Evolutionary conservation across 805 yeast species (phyloP).

Genomic region (Ogataea minuta): DNA sequence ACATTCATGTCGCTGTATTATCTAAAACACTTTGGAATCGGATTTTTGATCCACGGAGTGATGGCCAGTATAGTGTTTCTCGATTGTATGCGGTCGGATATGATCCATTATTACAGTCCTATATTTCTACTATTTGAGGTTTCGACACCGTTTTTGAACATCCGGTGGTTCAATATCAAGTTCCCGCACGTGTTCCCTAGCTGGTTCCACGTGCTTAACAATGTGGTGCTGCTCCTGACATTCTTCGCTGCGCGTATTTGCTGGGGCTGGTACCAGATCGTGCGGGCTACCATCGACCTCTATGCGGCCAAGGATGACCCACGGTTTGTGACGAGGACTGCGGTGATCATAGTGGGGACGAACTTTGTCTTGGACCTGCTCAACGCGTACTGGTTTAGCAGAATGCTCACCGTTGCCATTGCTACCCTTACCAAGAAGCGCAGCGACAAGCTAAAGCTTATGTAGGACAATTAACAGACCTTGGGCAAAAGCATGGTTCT

Average conservation of each 20-base stretch:
- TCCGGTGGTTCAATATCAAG: slow-evolving; percentile 38
- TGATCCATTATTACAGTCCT: slow-evolving; percentile 36
- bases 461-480: slow-evolving; percentile 19
- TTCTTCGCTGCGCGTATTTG: slow-evolving; percentile 36
- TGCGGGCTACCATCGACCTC: slow-evolving; percentile 28
- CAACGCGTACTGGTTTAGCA: slow-evolving; percentile 38
- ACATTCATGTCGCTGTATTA: slow-evolving; percentile 29
- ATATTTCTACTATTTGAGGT: slow-evolving; percentile 36
- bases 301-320: slow-evolving; percentile 28
- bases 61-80: slow-evolving; percentile 35
- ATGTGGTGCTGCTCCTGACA: slow-evolving; percentile 32
- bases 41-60: slow-evolving; percentile 37
- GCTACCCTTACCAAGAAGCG: slow-evolving; percentile 33
- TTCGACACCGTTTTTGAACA: slow-evolving; percentile 38
- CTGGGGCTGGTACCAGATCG: slow-evolving; percentile 41
- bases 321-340: slow-evolving; percentile 28
- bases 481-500: background rate
- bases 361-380: slow-evolving; percentile 35
- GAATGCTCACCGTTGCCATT: slow-evolving; percentile 38
- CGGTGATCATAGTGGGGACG: slow-evolving; percentile 30
- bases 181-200: slow-evolving; percentile 27
- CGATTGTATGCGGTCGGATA: slow-evolving; percentile 22
- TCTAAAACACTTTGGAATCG: slow-evolving; percentile 33
- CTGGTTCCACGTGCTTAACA: slow-evolving; percentile 33
- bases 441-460: slow-evolving; percentile 31